These are phyloP conservation scores for Eutypella sp. DNA, from an alignment of 2,329 filamentous ascomycete genomes.

Conservation along the genomic window DNA sequence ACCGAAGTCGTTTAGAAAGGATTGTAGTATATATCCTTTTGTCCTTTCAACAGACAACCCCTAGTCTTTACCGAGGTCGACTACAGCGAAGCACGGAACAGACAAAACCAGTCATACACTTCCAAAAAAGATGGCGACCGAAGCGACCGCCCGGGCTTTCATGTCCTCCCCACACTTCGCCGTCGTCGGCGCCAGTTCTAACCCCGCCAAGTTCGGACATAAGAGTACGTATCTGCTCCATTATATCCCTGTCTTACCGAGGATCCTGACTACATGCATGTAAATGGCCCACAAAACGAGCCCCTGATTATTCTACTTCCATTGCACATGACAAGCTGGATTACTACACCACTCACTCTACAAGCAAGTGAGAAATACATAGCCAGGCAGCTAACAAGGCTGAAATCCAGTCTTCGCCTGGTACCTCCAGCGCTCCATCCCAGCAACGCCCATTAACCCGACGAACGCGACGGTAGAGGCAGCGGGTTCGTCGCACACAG, in stretches of 20 bases:
- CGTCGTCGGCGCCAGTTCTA: slow-evolving; percentile 84
- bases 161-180: slow-evolving; percentile 77
- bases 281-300: not conserved
- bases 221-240: slow-evolving; percentile 54
- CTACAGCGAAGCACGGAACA: not conserved
- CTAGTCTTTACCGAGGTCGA: too few species aligned
- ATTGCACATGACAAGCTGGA: not conserved
- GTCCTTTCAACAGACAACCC: too few species aligned
- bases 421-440: slow-evolving; percentile 74
- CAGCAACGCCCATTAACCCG: slow-evolving; percentile 82
- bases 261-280: not conserved
- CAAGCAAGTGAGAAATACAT: not conserved
- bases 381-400: slow-evolving; percentile 2
- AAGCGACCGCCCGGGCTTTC: slow-evolving; percentile 70
- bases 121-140: slow-evolving; percentile 52
- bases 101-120: not conserved
- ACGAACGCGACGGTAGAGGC: slow-evolving; percentile 60
- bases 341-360: not conserved
- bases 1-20: not conserved
- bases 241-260: not conserved
- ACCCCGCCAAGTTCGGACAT: slow-evolving; percentile 81
- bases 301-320: not conserved
- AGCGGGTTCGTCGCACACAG: slow-evolving; percentile 50
- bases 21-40: too few species aligned
- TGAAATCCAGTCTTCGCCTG: slow-evolving; percentile 69